Base-by-base conservation (phyloP, 805 yeast species). In the Soucietia sequanensis region DNA sequence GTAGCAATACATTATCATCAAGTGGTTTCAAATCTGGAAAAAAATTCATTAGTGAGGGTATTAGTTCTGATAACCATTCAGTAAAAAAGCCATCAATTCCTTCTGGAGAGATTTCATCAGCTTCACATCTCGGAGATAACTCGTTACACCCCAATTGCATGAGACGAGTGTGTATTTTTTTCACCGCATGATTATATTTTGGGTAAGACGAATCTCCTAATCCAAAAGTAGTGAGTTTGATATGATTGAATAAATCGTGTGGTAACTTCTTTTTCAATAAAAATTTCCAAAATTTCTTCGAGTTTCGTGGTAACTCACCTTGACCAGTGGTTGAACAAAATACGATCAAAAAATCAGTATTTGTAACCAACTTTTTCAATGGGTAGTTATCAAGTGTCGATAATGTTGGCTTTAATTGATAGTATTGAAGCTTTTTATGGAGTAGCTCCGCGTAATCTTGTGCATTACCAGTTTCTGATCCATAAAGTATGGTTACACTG, bases 181-280 rank as follows among this genome's bases (percentile, higher is more conserved):
- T 75, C 23, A 84, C 76, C n/a, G 96, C 96, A 70, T 80, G 81
- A 60, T 93, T 91, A 62, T 78, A 93, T 44, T 83, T 76, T 4
- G 95, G 86, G 55, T 93, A 93, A 1, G 95, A 82, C 0, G 95
- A 82, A 57, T 93, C 98, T 17, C 99, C 99, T 2, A 93, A 62
- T 0, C 99, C 99, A 52, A 93, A 84, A 2, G 88, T 74, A 2
- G 91, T 76, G 45, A 89, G 69, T 12, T 65, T 58, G 8, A 86
- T 47, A 51, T 81, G 85, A 42, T 71, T 70, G 25, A 91, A 61
- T 20, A 87, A 61, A 46, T 78, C 77, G 0, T 45, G 19, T 0
- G 65, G 93, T 6, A 91, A 72, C 44, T 78, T 80, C 53, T 73
- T 78, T 52, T 75, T 77, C 38, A 87, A 72, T 47, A 93, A 58